Evolutionary conservation across 169 alveolate species (phyloP).

Genomic region (Haemoproteus tartakovskyi): DNA sequence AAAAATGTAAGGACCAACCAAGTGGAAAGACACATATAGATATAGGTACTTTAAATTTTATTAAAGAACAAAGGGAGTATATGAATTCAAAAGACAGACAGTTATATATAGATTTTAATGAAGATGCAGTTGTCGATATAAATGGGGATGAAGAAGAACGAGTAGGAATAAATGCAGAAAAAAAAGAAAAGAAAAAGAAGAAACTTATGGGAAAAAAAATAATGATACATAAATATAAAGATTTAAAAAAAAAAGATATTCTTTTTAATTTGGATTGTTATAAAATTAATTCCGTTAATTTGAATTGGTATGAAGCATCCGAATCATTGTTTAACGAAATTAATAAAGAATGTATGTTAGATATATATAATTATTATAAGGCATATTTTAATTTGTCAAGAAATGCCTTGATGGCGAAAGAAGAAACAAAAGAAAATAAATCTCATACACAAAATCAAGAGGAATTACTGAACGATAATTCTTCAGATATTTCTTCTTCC

Average conservation of each 20-base stretch:
- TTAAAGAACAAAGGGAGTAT: conserved; percentile 30
- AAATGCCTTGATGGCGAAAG: background rate
- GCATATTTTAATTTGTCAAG: conserved; percentile 31
- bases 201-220: no score
- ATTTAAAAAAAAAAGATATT: conserved; percentile 47
- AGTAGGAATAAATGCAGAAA: no score
- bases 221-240: conserved; percentile 44
- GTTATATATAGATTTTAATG: no score
- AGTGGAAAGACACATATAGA: no score
- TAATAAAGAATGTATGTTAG: conserved; percentile 32
- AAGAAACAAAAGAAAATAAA: background rate
- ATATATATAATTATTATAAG: conserved; percentile 28
- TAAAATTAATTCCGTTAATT: conserved; percentile 3
- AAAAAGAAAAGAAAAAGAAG: no score
- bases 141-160: no score
- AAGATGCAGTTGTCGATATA: no score
- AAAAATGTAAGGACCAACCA: no score
- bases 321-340: conserved; percentile 10
- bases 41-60: conserved; percentile 19
- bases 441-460: no score
- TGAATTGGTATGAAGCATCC: conserved; percentile 23
- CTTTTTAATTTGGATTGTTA: conserved; percentile 43
- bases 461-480: no score
- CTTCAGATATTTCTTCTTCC: no score
- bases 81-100: no score